phyloP scores from a whole-genome alignment of 2,329 filamentous ascomycete species.

The Elsinoe necatrix region DNA sequence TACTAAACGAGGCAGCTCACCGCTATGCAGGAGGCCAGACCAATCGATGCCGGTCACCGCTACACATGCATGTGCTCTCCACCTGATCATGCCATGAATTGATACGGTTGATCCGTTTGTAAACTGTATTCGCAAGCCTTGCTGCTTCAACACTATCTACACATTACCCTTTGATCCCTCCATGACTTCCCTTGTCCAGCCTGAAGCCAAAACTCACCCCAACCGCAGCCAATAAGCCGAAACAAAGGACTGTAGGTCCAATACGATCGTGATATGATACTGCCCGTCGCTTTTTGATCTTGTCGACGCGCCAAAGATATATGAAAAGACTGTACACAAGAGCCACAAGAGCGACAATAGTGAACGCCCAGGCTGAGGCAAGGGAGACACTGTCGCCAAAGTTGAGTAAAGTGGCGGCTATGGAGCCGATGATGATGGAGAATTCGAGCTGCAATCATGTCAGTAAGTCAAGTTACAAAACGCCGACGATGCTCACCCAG shows the following conservation, averaged over 20 bases:
- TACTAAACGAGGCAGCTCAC: not conserved
- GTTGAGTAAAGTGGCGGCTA: conserved; percentile 76
- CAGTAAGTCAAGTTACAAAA: not conserved
- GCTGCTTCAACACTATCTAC: not conserved
- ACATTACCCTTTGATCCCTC: conserved; percentile 33
- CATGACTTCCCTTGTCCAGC: conserved; percentile 48
- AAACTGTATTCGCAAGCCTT: not conserved
- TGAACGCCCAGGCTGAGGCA: conserved; percentile 59
- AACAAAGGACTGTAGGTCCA: conserved; percentile 71
- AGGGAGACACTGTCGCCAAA: conserved; percentile 61
- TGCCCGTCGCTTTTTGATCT: conserved; percentile 74
- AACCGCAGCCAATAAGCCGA: conserved; percentile 63
- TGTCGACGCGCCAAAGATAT: conserved; percentile 80
- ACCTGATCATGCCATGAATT: not conserved
- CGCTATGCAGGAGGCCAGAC: conserved; percentile 1
- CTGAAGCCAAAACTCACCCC: conserved; percentile 73
- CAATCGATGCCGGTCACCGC: conserved; percentile 5
- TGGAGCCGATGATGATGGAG: conserved; percentile 84
- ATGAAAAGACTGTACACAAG: conserved; percentile 76
- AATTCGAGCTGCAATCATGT: conserved; percentile 66
- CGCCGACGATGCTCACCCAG: conserved; percentile 54
- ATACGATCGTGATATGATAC: conserved; percentile 85
- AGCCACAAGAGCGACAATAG: conserved; percentile 65
- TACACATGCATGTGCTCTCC: not conserved
- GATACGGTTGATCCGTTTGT: not conserved